A percentile compares a stretch with the other conserved stretches of the same genome.
Evolutionary conservation across 2,329 filamentous ascomycete species (phyloP).

Genomic region (Colletotrichum salicis): DNA sequence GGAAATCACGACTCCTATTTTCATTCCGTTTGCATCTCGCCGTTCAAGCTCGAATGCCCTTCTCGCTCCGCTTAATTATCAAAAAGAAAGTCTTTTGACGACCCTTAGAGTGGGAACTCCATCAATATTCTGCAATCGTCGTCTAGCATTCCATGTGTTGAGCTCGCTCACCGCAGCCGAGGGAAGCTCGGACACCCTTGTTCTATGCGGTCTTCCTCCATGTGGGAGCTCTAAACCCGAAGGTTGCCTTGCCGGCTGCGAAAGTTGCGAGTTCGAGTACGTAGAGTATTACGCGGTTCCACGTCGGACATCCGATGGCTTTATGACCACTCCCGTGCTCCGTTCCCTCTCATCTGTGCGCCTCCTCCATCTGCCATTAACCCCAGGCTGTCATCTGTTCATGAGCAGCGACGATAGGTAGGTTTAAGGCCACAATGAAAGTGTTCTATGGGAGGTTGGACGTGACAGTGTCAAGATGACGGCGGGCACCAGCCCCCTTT

Average conservation of each 20-base stretch:
- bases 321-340: not conserved
- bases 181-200: constrained; percentile 3
- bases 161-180: not conserved
- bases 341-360: not conserved
- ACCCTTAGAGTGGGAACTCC: not conserved
- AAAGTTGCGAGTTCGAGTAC: not conserved
- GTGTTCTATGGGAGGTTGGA: not conserved
- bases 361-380: not conserved
- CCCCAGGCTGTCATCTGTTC: constrained; percentile 16
- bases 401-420: not conserved
- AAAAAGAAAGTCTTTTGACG: not conserved
- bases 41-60: not conserved
- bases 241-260: not conserved
- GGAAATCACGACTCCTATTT: not conserved
- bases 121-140: not conserved
- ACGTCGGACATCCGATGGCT: constrained; percentile 5
- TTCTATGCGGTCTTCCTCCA: not conserved
- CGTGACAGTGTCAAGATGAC: not conserved
- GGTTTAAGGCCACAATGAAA: not conserved
- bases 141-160: constrained; percentile 16
- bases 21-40: not conserved
- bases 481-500: constrained; percentile 19
- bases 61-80: not conserved
- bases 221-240: not conserved
- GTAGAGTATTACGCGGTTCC: not conserved